Evolutionary conservation across 345 rosid genomes (phyloP), one percentile per base, ranked within the genome.

Genomic region (Aurinia saxatilis): DNA sequence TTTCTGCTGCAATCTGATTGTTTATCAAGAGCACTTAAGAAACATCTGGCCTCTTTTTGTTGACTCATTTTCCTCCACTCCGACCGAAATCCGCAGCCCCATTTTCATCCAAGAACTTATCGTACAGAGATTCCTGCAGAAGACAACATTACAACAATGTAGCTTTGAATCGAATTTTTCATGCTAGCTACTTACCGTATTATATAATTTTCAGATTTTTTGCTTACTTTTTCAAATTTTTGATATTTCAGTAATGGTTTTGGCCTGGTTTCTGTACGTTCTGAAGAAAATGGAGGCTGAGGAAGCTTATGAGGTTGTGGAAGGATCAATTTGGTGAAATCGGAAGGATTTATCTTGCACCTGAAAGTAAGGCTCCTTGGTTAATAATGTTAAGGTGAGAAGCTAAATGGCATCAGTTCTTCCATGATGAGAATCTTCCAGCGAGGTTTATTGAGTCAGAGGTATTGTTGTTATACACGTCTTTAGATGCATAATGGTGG

Each of bases 1-100:
- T 73, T 93, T 93, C 67, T 85, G 91, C 70, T 79, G 91, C 81
- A 82, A 75, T 79, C 96, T 34, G 97, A 85, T 66, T 87, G 99
- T 75, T 82, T 90, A 66, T 84, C 84, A 29, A 93, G 86, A 72
- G 95, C 95, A 77, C 87, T 80, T 48, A 90, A 77, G 75, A 93
- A 93, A 44, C 97, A 82, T 75, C 81, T 93, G 56, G 95, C 96
- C 77, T 93, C 97, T 63, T 90, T 93, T 63, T 87, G 99, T 68
- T 87, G 95, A 72, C 99, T 93, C 99, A 90, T 90, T n/a, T n/a
- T 57, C 97, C 99, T 23, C 99, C 95, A 55, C 97, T 85, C 52
- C 90, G 82, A 68, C 88, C 91, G 52, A 82, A 93, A 80, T 93
- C 95, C 68, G 85, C 95, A 64, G 74, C 56, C 51, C 99, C 97